These are phyloP conservation scores for Protomyces gravidus DNA, from an alignment of 1,139 yeast genomes.

Conservation along the genomic window DNA sequence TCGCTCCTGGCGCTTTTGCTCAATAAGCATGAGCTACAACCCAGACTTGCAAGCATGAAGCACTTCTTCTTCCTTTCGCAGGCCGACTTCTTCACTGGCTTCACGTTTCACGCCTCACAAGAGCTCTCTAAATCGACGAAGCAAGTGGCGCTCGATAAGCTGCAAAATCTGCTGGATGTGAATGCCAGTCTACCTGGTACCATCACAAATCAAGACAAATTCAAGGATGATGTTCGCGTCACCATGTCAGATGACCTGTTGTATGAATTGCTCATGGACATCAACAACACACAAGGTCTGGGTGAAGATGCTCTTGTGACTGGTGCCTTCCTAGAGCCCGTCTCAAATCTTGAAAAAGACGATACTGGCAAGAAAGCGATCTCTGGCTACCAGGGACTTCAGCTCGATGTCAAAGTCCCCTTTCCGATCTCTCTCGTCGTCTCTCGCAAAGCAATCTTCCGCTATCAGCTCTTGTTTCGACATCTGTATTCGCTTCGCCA, in stretches of 20 bases:
- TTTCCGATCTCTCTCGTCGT: conserved; percentile 79
- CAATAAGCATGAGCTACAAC: conserved; percentile 55
- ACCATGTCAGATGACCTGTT: conserved; percentile 42
- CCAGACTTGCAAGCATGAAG: conserved; percentile 41
- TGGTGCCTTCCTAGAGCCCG: conserved; percentile 41
- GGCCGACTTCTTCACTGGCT: conserved; percentile 49
- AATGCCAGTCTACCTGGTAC: conserved; percentile 45
- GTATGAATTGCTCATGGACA: conserved; percentile 59
- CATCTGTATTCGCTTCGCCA: conserved; percentile 62
- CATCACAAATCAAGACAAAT: conserved; percentile 43
- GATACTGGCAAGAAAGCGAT: conserved; percentile 30
- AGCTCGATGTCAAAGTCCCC: conserved; percentile 66
- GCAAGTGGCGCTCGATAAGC: conserved; percentile 43
- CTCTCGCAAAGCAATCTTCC: conserved; percentile 64
- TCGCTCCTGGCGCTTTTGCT: conserved; percentile 56
- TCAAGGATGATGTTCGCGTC: conserved; percentile 42
- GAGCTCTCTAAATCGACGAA: conserved; percentile 46
- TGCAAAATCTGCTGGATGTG: conserved; percentile 45
- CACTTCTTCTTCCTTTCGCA: conserved; percentile 57
- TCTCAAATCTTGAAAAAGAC: conserved; percentile 24
- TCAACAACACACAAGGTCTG: conserved; percentile 60
- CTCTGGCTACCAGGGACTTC: conserved; percentile 54
- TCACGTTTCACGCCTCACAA: conserved; percentile 44
- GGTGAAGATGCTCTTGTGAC: conserved; percentile 47
- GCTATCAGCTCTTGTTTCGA: conserved; percentile 77